Evolutionary conservation across 257 asterid genomes (phyloP).

Genomic region (Salvia rosmarinus): DNA sequence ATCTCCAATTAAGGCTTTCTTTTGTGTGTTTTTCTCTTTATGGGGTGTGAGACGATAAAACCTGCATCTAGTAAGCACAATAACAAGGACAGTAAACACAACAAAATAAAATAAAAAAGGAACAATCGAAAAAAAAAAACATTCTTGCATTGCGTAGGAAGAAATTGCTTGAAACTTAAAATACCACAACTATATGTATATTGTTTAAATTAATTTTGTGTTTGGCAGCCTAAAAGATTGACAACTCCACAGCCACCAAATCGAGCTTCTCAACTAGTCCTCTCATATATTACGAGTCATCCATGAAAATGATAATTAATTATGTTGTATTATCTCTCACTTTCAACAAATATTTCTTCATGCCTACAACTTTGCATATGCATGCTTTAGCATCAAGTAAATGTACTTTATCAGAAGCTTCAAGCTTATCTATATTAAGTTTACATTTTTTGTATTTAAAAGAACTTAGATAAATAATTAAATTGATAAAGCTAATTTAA

Average conservation of each 20-base stretch:
- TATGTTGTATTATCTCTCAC: not conserved
- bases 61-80: not conserved
- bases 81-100: not conserved
- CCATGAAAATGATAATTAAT: constrained; percentile 2
- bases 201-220: not conserved
- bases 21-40: not conserved
- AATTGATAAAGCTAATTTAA: not conserved
- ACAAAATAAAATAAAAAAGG: not conserved
- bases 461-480: not conserved
- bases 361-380: constrained; percentile 8
- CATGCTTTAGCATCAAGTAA: not conserved
- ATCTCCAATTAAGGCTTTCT: no score
- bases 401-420: not conserved
- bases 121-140: not conserved
- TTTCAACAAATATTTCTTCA: not conserved
- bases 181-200: constrained; percentile 10
- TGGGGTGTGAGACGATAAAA: not conserved
- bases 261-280: constrained; percentile 38
- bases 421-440: not conserved
- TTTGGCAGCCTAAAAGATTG: constrained; percentile 20
- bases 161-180: constrained; percentile 31
- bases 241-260: constrained; percentile 46
- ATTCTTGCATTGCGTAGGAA: constrained; percentile 25
- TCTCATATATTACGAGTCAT: not conserved
- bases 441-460: not conserved